Evolutionary conservation across 345 rosid genomes (phyloP), one percentile per base, ranked within the genome.

Genomic region (Eucalyptus melliodora): DNA sequence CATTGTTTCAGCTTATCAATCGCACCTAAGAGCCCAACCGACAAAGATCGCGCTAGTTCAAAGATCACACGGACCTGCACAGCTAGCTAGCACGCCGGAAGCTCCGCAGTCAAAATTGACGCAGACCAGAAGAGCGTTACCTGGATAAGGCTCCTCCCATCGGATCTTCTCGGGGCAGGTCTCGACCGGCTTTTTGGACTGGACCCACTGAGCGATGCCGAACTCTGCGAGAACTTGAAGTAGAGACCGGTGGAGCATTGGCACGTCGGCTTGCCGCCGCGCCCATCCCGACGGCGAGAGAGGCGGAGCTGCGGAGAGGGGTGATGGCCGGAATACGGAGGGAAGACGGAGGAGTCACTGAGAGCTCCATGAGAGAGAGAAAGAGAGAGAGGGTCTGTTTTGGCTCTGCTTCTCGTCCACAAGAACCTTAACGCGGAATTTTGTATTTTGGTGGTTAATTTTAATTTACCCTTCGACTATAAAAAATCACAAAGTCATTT

Each of bases 351-450:
- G 77, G 89, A 37, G 94, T 86, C 87, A 91, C 80, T 4, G 92
- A 86, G 72, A 94, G 92, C 94, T 95, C 94, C 96, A 94, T 94
- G 19, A 10, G 47, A 9, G 81, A 44, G 53, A 26, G 31, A 77
- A 86, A 26, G 50, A 14, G 16, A 49, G 34, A 62, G 15, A 49
- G 14, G 50, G 2, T 14, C 27, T 67, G 89, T 67, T 59, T 11
- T 7, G 40, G 77, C 40, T 67, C 50, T 27, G 50, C 16, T 82
- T 83, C 50, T 27, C 86, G 86, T 83, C 86, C 86, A 44, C 86
- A 8, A 67, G 77, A 67, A 31, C 9, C 9, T 62, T 14, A 14
- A 62, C 34, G 72, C 37, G 2, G 34, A 19, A 62, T 0, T 7
- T 12, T 6, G 19, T 62, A 30, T 13, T 13, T 13, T 4, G 72